phyloP scores from a whole-genome alignment of 1,139 yeast genomes.

The Geotrichum australiense region DNA sequence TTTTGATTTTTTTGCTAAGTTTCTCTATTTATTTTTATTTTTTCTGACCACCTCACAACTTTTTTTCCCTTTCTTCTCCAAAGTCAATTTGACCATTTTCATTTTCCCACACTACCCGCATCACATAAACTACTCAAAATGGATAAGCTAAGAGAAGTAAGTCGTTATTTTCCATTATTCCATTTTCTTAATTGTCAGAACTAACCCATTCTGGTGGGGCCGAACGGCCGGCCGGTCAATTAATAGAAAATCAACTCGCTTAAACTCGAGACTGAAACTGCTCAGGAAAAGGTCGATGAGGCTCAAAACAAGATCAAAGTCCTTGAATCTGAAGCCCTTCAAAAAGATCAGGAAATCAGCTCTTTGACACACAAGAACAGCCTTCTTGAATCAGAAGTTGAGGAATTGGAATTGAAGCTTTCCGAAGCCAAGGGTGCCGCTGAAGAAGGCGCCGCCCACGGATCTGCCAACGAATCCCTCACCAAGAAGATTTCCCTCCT shows the following conservation, averaged over 20 bases:
- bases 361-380: conserved; percentile 89
- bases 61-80: not conserved
- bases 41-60: conserved; percentile 1
- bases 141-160: conserved; percentile 48
- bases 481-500: conserved; percentile 86
- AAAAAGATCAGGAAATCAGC: conserved; percentile 92
- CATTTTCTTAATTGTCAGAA: not conserved
- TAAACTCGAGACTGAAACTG: conserved; percentile 90
- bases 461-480: conserved; percentile 82
- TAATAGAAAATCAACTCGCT: conserved; percentile 75
- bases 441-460: conserved; percentile 85
- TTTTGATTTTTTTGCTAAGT: not conserved
- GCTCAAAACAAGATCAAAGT: conserved; percentile 72
- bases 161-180: conserved; percentile 22
- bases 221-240: not conserved
- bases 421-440: conserved; percentile 81
- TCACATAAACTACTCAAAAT: conserved; percentile 25
- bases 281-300: conserved; percentile 96
- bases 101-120: not conserved
- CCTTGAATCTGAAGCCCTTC: conserved; percentile 84
- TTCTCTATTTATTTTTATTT: not conserved
- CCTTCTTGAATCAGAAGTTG: conserved; percentile 83
- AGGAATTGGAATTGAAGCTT: conserved; percentile 74
- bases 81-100: not conserved
- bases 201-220: not conserved